A percentile compares a stretch with the other conserved stretches of the same genome.
Conservation (phyloP, 176 grass and related monocot genomes). For the Rhipidocladum racemiflorum region DNA sequence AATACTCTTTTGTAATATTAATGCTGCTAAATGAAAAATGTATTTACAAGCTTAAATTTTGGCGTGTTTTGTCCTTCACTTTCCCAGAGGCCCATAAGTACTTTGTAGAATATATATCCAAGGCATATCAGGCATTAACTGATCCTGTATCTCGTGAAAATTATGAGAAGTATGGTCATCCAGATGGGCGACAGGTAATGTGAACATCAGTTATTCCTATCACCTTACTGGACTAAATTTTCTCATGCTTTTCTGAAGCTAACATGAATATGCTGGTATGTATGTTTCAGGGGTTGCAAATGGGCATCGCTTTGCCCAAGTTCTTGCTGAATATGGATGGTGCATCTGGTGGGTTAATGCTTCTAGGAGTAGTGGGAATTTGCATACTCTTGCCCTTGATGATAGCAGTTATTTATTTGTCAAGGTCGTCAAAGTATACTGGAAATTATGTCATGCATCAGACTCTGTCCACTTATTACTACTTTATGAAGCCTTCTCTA, state of each 20-base stretch:
- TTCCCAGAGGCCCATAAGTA: constrained; percentile 93
- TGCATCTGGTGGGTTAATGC: constrained; percentile 89
- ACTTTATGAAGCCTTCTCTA: constrained; percentile 98
- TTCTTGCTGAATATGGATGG: constrained; percentile 95
- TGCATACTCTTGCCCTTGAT: constrained; percentile 91
- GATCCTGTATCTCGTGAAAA: constrained; percentile 96
- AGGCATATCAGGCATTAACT: constrained; percentile 97
- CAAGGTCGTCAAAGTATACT: constrained; percentile 96
- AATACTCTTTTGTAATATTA: neutral
- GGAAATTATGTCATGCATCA: constrained; percentile 99
- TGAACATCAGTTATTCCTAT: neutral
- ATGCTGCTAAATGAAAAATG: neutral
- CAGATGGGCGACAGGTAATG: constrained; percentile 97
- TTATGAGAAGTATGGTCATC: constrained; percentile 99
- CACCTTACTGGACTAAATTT: neutral
- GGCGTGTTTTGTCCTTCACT: constrained; percentile 11
- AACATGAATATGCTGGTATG: constrained; percentile 6
- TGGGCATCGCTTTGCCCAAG: constrained; percentile 95
- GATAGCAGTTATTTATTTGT: constrained; percentile 99
- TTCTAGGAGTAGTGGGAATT: constrained; percentile 91
- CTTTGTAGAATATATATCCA: constrained; percentile 97
- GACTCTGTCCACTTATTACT: constrained; percentile 91
- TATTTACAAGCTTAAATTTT: neutral
- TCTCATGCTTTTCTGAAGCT: constrained; percentile 9
- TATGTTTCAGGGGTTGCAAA: constrained; percentile 78